phyloP scores from a whole-genome alignment of 305 asterid genomes.

The Fraxinus angustifolia region DNA sequence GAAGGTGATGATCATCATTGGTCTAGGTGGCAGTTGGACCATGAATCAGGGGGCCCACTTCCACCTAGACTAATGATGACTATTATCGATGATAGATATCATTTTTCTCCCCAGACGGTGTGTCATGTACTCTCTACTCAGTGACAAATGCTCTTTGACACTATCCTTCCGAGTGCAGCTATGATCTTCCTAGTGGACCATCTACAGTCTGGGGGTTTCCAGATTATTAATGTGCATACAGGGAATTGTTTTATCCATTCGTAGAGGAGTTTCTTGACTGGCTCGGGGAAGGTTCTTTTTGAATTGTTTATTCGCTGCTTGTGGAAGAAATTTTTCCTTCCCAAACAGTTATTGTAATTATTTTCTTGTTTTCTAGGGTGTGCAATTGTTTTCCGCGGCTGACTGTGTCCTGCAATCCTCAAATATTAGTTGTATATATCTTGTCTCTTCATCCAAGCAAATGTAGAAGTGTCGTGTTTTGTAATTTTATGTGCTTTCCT shows the following conservation, averaged over 20 bases:
- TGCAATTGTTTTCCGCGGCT: neutral
- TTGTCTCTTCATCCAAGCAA: neutral
- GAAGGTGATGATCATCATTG: neutral
- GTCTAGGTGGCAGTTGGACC: neutral
- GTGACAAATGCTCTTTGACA: conserved; percentile 1
- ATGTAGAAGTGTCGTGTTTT: neutral
- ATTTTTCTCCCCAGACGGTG: neutral
- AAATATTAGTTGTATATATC: neutral
- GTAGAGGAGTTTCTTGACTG: neutral
- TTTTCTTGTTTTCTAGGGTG: neutral
- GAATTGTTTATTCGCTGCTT: conserved; percentile 2
- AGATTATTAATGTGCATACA: neutral
- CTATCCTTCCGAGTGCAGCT: neutral
- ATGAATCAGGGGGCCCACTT: neutral
- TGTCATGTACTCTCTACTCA: conserved; percentile 6
- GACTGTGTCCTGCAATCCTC: neutral
- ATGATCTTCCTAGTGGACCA: neutral
- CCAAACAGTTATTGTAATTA: neutral
- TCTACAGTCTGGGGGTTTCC: neutral
- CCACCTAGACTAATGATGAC: neutral
- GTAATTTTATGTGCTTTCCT: neutral
- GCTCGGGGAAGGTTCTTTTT: neutral
- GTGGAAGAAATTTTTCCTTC: neutral
- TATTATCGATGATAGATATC: neutral
- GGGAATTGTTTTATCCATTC: neutral